Conservation (phyloP, 2,329 filamentous ascomycete genomes). For the Aureobasidium sp. region DNA sequence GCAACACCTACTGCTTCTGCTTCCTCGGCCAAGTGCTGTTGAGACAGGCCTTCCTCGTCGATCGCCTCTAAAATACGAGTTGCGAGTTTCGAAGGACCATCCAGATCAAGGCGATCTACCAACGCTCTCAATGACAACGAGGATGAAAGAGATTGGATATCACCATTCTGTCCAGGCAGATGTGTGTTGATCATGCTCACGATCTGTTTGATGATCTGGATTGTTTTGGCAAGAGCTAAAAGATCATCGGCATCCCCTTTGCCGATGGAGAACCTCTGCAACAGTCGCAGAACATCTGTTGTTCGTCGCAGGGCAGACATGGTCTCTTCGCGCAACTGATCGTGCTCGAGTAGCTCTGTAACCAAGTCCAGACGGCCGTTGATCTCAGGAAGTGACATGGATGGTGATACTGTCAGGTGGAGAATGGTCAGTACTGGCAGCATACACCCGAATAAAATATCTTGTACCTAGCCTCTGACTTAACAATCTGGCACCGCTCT, state of each 20-base stretch:
- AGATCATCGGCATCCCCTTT: conserved; percentile 90
- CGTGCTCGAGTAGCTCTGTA: conserved; percentile 60
- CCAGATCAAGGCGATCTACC: conserved; percentile 55
- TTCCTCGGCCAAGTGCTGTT: conserved; percentile 71
- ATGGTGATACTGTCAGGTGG: conserved; percentile 58
- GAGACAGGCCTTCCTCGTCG: conserved; percentile 83
- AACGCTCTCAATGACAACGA: background rate
- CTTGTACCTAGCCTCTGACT: conserved; percentile 68
- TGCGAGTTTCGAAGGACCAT: conserved; percentile 62
- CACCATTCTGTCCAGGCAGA: background rate
- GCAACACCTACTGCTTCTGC: conserved; percentile 64
- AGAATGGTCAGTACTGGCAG: background rate
- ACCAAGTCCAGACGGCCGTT: conserved; percentile 76
- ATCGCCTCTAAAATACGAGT: conserved; percentile 68
- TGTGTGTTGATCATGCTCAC: conserved; percentile 36
- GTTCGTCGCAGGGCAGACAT: conserved; percentile 63
- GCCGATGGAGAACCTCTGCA: conserved; percentile 90
- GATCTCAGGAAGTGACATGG: conserved; percentile 76
- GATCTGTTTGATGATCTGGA: conserved; percentile 65
- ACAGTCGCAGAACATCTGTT: conserved; percentile 79
- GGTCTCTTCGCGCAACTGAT: conserved; percentile 63
- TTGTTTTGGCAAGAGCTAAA: conserved; percentile 72
- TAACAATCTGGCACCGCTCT: conserved; percentile 78
- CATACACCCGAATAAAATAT: background rate
- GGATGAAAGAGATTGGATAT: background rate